Base-by-base conservation (phyloP, 495 filamentous ascomycete genomes). In the Mycothermus thermophilus region DNA sequence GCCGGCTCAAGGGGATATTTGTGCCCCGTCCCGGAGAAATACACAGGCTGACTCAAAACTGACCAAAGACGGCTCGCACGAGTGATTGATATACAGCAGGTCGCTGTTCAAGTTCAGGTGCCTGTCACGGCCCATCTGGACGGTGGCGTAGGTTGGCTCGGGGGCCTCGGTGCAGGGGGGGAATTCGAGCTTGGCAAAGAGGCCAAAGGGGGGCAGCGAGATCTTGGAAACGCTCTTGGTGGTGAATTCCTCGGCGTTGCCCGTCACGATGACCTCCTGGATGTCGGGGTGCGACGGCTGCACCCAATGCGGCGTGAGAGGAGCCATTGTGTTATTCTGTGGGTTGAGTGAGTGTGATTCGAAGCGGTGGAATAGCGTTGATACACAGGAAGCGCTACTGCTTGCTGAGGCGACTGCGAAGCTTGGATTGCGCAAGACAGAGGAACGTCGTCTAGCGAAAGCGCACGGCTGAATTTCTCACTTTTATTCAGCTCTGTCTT, bases 21-120 rank as follows among this genome's bases (percentile, higher is more conserved):
- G 27, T 13, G 13, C 5, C 4, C 27, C 27, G n/a, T 8, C 27
- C 12, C 21, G 8, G 8, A 21, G n/a, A n/a, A n/a, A n/a, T n/a
- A n/a, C n/a, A n/a, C n/a, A n/a, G n/a, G n/a, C n/a, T n/a, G n/a
- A n/a, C n/a, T n/a, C n/a, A 23, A 5, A 16, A 60, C 55, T 48
- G 35, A 75, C 65, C 18, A 85, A 59, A 27, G 69, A 69, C 3
- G 79, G 80, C 18, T 62, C 64, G 60, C 80, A 85, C 0, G 68
- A 74, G 60, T 85, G 80, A 53, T 85, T 83, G 59, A 75, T 77
- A 58, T 70, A 83, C 32, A 85, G 68, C 35, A 83, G 53, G 47
- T 83, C 80, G 41, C 69, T 75, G 59, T 85, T 83, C 24, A 85
- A 64, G 50, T 83, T 72, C 51, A 83, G 64, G 57, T 85, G 79